phyloP scores from a whole-genome alignment of 768 basidiomycete genomes.

The Kwoniella heveanensis region DNA sequence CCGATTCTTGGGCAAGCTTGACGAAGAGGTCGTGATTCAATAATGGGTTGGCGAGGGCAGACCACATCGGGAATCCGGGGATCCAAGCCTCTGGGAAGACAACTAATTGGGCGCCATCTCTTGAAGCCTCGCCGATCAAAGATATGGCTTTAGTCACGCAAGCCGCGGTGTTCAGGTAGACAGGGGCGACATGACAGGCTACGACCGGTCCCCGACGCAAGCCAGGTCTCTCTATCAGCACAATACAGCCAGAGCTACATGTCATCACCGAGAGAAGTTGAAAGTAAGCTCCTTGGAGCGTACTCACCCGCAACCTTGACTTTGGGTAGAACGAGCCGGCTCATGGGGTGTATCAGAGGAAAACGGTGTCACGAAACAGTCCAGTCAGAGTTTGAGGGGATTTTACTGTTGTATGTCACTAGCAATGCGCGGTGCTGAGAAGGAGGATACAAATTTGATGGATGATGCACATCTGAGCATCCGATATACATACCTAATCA shows the following conservation, averaged over 20 bases:
- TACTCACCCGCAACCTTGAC: neutral
- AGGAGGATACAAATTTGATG: too few relatives aligned
- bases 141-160: neutral
- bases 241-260: neutral
- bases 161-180: neutral
- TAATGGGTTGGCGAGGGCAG: neutral
- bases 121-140: neutral
- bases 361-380: too few relatives aligned
- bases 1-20: neutral
- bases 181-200: neutral
- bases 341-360: too few relatives aligned
- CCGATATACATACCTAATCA: too few relatives aligned
- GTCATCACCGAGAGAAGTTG: neutral
- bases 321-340: neutral
- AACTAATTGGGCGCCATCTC: neutral
- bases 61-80: neutral
- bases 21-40: neutral
- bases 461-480: too few relatives aligned
- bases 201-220: too few relatives aligned
- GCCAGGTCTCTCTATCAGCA: too few relatives aligned
- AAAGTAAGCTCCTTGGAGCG: too few relatives aligned
- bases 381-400: too few relatives aligned
- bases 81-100: neutral
- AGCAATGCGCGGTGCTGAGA: too few relatives aligned
- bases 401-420: too few relatives aligned